phyloP scores from a whole-genome alignment of 805 yeast genomes.

The Wickerhamomyces mucosus region DNA sequence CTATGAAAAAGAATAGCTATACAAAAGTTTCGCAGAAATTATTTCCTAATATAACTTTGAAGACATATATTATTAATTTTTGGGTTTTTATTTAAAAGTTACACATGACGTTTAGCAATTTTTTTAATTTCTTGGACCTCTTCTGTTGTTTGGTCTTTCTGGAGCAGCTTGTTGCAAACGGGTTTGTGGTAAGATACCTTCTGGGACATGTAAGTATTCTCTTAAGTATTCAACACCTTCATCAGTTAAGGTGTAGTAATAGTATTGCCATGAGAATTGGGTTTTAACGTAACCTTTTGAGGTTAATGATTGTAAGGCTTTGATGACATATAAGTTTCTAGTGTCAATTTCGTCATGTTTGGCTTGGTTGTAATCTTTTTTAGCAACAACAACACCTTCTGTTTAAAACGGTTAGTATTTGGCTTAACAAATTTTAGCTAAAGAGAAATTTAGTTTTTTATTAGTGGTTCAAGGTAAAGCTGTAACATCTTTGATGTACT shows the following conservation, averaged over 20 bases:
- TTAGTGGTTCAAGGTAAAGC: too few relatives aligned
- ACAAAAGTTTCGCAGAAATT: too few relatives aligned
- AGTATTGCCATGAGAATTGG: conserved; percentile 99
- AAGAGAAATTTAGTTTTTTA: too few relatives aligned
- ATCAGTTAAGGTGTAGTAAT: conserved; percentile 99
- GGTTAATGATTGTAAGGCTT: conserved; percentile 98
- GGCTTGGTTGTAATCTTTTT: conserved; percentile 96
- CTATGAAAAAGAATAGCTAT: too few relatives aligned
- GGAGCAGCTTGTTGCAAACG: conserved; percentile 93
- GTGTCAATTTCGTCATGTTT: conserved; percentile 98
- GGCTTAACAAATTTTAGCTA: neutral
- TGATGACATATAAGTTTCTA: conserved; percentile 95
- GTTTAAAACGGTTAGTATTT: conserved; percentile 30
- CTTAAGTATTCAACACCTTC: conserved; percentile 98
- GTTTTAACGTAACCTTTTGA: conserved; percentile 99
- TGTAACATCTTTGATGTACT: too few relatives aligned
- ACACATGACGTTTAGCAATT: conserved; percentile 10
- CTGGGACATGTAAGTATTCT: conserved; percentile 97
- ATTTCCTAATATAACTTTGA: too few relatives aligned
- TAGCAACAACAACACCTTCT: conserved; percentile 99
- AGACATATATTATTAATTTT: too few relatives aligned
- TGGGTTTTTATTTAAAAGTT: conserved; percentile 17
- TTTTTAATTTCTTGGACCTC: conserved; percentile 32
- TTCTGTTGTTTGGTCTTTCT: conserved; percentile 50
- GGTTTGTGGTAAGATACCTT: conserved; percentile 96